These are phyloP conservation scores for Amylocystis lapponica DNA, from an alignment of 768 basidiomycete species.

Conservation along the genomic window DNA sequence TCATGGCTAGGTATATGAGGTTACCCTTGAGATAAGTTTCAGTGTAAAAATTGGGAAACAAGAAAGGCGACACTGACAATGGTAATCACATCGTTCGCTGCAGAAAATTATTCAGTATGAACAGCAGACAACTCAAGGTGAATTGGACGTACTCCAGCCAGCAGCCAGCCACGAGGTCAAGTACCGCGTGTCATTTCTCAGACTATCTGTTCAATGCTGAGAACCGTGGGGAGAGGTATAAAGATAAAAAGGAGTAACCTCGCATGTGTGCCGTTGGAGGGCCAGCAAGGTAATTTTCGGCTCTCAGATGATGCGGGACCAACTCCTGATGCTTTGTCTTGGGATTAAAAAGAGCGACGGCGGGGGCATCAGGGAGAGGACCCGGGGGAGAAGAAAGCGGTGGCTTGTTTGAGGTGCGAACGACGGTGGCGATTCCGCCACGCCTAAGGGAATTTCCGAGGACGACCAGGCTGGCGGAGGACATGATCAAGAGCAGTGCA, in stretches of 20 bases:
- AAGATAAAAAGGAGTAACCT: constrained; percentile 17
- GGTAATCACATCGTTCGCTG: constrained; percentile 73
- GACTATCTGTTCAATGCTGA: constrained; percentile 36
- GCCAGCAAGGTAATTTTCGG: constrained; percentile 25
- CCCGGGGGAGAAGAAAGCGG: too few species aligned
- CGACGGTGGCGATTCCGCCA: too few species aligned
- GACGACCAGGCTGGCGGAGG: too few species aligned
- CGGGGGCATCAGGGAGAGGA: too few species aligned
- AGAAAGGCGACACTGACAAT: constrained; percentile 5
- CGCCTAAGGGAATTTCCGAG: too few species aligned
- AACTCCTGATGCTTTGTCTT: too few species aligned
- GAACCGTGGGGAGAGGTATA: not conserved
- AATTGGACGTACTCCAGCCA: constrained; percentile 46
- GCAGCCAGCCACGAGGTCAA: constrained; percentile 67
- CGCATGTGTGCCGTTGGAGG: constrained; percentile 47
- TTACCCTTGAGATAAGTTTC: constrained; percentile 19
- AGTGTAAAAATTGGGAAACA: not conserved
- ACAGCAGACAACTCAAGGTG: not conserved
- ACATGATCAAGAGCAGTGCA: too few species aligned
- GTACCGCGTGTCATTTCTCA: constrained; percentile 51
- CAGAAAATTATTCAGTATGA: not conserved
- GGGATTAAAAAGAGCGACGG: too few species aligned
- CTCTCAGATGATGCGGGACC: constrained; percentile 1
- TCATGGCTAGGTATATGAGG: constrained; percentile 31
- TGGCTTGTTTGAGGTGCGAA: too few species aligned